Conservation (phyloP, 108 stramenopile genomes). For the Stephanodiscus triporus region DNA sequence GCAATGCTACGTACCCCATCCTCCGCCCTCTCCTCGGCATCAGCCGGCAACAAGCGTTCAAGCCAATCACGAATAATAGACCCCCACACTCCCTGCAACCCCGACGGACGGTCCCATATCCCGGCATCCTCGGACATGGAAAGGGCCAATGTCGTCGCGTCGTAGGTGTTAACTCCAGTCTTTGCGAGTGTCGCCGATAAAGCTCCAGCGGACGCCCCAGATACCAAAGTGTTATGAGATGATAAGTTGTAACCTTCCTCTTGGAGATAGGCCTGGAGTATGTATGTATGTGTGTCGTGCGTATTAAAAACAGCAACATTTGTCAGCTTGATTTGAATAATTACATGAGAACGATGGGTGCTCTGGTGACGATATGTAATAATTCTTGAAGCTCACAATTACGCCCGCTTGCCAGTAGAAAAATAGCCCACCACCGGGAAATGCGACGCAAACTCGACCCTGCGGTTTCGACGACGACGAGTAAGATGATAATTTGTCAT, state of each 20-base stretch:
- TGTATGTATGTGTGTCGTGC: constrained; percentile 13
- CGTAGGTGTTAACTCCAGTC: constrained; percentile 68
- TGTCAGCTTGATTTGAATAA: not conserved
- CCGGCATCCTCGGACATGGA: constrained; percentile 68
- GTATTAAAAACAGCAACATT: not conserved
- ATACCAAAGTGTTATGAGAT: constrained; percentile 26
- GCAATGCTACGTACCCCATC: constrained; percentile 37
- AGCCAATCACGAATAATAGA: constrained; percentile 84
- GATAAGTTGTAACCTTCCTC: constrained; percentile 68
- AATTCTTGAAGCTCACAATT: constrained; percentile 38
- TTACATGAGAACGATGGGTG: not conserved
- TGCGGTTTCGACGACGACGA: constrained; percentile 6
- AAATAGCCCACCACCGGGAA: constrained; percentile 89
- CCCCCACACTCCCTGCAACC: constrained; percentile 91
- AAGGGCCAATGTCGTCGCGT: constrained; percentile 83
- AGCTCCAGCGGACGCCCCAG: constrained; percentile 91
- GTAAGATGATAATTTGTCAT: not conserved
- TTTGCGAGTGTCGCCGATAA: constrained; percentile 82
- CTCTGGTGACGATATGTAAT: not conserved
- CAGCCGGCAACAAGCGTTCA: constrained; percentile 68
- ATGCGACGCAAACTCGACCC: constrained; percentile 48
- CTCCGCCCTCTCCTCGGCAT: constrained; percentile 57
- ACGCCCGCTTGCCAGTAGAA: constrained; percentile 95
- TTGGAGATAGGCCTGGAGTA: constrained; percentile 51
- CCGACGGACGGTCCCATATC: constrained; percentile 82